Conservation (phyloP, 306 rosid species). For the Sindora glabra region DNA sequence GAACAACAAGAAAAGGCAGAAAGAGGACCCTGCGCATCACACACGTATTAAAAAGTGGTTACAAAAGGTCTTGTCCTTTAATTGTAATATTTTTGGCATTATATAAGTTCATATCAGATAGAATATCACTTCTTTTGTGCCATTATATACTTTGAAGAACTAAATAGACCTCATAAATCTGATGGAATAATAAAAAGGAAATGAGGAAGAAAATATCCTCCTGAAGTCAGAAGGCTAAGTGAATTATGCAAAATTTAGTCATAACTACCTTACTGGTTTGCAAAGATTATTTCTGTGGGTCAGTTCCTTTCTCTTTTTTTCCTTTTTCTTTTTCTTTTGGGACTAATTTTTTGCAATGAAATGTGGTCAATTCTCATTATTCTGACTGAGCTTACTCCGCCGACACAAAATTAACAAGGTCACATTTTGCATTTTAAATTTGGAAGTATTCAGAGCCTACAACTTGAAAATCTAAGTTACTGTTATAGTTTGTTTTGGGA, state of each 20-base stretch:
- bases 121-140: not conserved
- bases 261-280: not conserved
- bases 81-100: slow-evolving; percentile 4
- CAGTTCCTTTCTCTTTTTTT: not conserved
- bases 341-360: no score
- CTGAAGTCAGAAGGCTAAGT: not conserved
- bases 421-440: not conserved
- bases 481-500: not conserved
- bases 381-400: no score
- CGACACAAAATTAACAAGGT: no score
- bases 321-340: not conserved
- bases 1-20: slow-evolving; percentile 78
- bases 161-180: no score
- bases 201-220: not conserved
- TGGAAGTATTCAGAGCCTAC: not conserved
- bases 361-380: no score
- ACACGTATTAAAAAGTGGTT: slow-evolving; percentile 87
- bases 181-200: no score
- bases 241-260: not conserved
- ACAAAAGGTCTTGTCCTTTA: slow-evolving; percentile 53
- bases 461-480: not conserved
- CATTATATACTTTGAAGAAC: no score
- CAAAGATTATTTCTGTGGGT: not conserved
- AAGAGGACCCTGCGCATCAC: slow-evolving; percentile 69
- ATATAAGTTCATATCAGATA: not conserved